A percentile compares a stretch with the other conserved stretches of the same genome.
These are phyloP conservation scores for Calonectria pteridis DNA, from an alignment of 2,329 filamentous ascomycete species.

Conservation along the genomic window DNA sequence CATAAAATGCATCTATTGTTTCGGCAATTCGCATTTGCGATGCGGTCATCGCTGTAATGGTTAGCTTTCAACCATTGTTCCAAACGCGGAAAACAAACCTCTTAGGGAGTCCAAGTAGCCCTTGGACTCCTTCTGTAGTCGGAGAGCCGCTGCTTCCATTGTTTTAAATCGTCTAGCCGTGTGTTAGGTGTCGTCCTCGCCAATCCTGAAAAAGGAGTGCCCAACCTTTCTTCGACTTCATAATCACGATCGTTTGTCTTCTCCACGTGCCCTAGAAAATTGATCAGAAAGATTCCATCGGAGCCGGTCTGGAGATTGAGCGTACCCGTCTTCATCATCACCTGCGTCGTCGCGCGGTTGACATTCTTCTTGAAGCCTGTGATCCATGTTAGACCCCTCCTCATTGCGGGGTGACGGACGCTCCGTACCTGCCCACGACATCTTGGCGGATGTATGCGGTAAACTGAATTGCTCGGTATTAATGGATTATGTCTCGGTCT, in stretches of 20 bases:
- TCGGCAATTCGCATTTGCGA: slow-evolving; percentile 99
- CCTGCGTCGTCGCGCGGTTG: slow-evolving; percentile 98
- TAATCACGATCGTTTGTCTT: slow-evolving; percentile 99
- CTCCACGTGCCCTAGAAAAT: slow-evolving; percentile 84
- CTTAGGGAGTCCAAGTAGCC: slow-evolving; percentile 96
- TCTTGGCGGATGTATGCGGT: slow-evolving; percentile 51
- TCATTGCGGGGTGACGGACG: slow-evolving; percentile 43
- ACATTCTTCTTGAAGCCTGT: slow-evolving; percentile 84
- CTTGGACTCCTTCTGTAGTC: slow-evolving; percentile 97
- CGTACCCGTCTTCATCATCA: slow-evolving; percentile 98
- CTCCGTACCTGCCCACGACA: slow-evolving; percentile 78
- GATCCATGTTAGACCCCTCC: slow-evolving; percentile 46
- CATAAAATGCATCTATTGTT: slow-evolving; percentile 99
- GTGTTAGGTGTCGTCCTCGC: slow-evolving; percentile 34
- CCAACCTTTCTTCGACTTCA: slow-evolving; percentile 92
- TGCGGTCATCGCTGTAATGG: slow-evolving; percentile 88
- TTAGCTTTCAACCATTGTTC: slow-evolving; percentile 27
- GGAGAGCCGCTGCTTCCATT: slow-evolving; percentile 93
- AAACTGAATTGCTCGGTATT: slow-evolving; percentile 23
- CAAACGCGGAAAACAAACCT: slow-evolving; percentile 62
- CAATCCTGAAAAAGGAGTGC: slow-evolving; percentile 14
- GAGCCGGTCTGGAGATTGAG: slow-evolving; percentile 3
- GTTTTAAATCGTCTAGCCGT: slow-evolving; percentile 86
- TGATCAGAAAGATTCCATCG: slow-evolving; percentile 25
- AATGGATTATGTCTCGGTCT: slow-evolving; percentile 21